These are phyloP conservation scores for Solanum medicagineum DNA, from an alignment of 257 asterid species.

Conservation along the genomic window DNA sequence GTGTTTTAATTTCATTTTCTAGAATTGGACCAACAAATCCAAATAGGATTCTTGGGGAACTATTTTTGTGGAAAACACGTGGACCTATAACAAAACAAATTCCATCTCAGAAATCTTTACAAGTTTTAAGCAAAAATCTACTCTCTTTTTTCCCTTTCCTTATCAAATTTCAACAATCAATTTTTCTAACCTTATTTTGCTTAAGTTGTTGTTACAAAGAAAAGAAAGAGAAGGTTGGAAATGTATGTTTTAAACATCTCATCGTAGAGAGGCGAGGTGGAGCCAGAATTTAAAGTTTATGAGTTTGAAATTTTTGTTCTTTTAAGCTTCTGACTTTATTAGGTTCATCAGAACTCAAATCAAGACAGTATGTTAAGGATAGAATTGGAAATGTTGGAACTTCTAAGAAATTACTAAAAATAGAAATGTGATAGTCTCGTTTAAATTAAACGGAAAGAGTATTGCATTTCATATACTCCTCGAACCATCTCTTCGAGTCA, in stretches of 20 bases:
- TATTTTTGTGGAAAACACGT: neutral
- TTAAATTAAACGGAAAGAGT: neutral
- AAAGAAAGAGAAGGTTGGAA: too few relatives aligned
- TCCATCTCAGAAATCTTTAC: neutral
- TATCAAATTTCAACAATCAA: neutral
- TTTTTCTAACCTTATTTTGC: neutral
- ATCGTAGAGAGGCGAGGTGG: neutral
- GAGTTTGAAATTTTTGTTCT: too few relatives aligned
- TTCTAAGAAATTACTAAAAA: neutral
- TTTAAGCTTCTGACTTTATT: too few relatives aligned
- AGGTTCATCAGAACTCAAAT: too few relatives aligned
- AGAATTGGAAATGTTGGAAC: neutral
- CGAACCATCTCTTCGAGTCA: neutral
- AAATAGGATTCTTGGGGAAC: neutral
- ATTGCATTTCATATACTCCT: neutral
- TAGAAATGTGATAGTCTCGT: neutral
- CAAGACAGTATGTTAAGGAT: neutral
- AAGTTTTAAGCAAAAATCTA: neutral
- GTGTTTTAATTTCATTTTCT: neutral
- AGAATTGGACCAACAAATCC: neutral
- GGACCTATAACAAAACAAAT: neutral
- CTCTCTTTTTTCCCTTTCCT: neutral
- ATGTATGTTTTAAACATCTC: neutral
- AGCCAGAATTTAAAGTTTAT: too few relatives aligned
- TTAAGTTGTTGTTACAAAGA: neutral